Evolutionary conservation across 352 stramenopile species (phyloP).

Genomic region (Globisporangium lucens): DNA sequence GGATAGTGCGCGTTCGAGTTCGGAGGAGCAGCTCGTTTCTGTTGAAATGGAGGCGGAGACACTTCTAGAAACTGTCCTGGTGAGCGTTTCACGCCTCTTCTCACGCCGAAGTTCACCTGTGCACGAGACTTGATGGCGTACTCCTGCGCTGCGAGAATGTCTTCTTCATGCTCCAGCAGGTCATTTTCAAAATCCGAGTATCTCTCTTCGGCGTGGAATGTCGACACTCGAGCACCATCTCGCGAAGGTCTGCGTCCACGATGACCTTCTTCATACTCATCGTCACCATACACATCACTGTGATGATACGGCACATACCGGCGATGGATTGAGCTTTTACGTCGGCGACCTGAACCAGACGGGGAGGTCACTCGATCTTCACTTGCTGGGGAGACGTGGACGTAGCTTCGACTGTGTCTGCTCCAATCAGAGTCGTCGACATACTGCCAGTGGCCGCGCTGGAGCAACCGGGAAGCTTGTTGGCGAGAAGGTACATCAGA

Average conservation of each 20-base stretch:
- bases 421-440: slow-evolving; percentile 14
- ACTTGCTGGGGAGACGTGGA: neutral
- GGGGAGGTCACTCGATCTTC: neutral
- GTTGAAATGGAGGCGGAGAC: slow-evolving; percentile 5
- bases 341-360: neutral
- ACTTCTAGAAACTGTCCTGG: slow-evolving; percentile 1
- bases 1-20: neutral
- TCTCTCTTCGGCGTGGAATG: slow-evolving; percentile 2
- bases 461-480: neutral
- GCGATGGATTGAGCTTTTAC: neutral
- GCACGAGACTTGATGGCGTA: slow-evolving; percentile 1
- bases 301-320: slow-evolving; percentile 10
- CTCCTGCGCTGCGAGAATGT: slow-evolving; percentile 10
- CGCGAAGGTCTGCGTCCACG: neutral
- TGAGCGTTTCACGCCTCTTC: neutral
- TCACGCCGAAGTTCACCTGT: slow-evolving; percentile 1
- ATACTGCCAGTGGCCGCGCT: slow-evolving; percentile 9
- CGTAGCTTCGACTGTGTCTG: slow-evolving; percentile 6
- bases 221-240: neutral
- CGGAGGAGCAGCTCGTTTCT: slow-evolving; percentile 1
- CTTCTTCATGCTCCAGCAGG: slow-evolving; percentile 16
- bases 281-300: neutral
- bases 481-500: slow-evolving; percentile 4
- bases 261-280: neutral
- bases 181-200: slow-evolving; percentile 11